Evolutionary conservation across 495 filamentous ascomycete genomes (phyloP).

Genomic region (Penicillium antarcticum): DNA sequence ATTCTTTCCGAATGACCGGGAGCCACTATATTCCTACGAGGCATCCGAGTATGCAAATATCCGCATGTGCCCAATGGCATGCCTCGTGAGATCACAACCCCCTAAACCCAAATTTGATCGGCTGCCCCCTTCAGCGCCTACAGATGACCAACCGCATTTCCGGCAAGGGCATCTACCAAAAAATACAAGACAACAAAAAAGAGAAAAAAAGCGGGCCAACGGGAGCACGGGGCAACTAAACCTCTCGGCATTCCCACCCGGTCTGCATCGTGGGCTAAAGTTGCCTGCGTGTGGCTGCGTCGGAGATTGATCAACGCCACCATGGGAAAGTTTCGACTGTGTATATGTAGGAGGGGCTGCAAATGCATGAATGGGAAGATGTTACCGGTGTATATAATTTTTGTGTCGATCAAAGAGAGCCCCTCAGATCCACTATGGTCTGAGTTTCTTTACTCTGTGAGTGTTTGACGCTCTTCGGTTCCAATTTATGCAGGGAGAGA

Average conservation of each 20-base stretch:
- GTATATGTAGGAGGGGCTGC: neutral
- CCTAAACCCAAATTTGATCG: conserved; percentile 7
- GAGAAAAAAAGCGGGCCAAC: conserved; percentile 16
- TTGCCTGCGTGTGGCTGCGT: conserved; percentile 16
- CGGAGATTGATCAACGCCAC: conserved; percentile 13
- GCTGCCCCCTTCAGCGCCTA: conserved; percentile 8
- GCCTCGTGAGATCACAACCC: conserved; percentile 6
- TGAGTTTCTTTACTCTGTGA: conserved; percentile 16
- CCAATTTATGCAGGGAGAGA: conserved; percentile 7
- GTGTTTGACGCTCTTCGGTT: conserved; percentile 10
- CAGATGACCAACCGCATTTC: conserved; percentile 8
- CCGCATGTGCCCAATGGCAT: conserved; percentile 7
- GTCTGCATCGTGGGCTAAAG: conserved; percentile 19
- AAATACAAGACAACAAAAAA: conserved; percentile 9
- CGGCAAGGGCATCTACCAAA: conserved; percentile 8
- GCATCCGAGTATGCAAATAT: conserved; percentile 9
- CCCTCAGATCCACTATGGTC: conserved; percentile 13
- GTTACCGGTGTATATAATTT: neutral
- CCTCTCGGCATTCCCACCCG: conserved; percentile 24
- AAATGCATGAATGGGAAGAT: conserved; percentile 6
- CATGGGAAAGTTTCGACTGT: neutral
- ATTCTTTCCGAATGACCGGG: conserved; percentile 2
- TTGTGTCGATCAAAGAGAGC: conserved; percentile 14
- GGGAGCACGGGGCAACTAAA: conserved; percentile 20
- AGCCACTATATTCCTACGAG: conserved; percentile 1